Evolutionary conservation across 83 land plant genomes (phyloP).

Genomic region (Picea abies): DNA sequence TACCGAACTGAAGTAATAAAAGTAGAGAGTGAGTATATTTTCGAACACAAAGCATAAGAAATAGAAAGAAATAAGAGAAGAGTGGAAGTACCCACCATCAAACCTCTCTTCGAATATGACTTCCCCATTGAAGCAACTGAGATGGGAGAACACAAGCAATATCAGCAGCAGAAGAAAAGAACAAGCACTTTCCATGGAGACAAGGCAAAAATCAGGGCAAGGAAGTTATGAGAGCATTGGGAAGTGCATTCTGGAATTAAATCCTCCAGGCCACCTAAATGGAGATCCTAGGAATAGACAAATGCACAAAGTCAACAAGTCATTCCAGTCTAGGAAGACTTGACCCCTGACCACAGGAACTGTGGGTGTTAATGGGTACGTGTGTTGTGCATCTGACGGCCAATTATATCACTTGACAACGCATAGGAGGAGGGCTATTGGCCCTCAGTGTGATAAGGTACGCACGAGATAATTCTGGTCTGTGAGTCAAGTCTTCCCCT

Average conservation of each 20-base stretch:
- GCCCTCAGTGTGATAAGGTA: not conserved
- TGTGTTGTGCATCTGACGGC: not conserved
- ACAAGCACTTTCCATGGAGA: not conserved
- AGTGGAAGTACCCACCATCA: slow-evolving; percentile 25
- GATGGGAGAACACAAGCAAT: slow-evolving; percentile 8
- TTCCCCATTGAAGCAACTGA: slow-evolving; percentile 19
- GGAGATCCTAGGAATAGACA: not conserved
- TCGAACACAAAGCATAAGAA: not conserved
- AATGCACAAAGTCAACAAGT: not conserved
- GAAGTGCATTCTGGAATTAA: not conserved
- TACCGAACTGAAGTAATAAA: not conserved
- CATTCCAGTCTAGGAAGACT: not conserved
- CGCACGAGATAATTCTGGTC: too few relatives aligned
- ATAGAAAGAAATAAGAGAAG: not conserved
- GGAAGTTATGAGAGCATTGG: not conserved
- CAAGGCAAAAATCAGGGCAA: not conserved
- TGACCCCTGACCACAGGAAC: slow-evolving; percentile 11
- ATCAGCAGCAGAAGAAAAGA: slow-evolving; percentile 12
- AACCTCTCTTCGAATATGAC: slow-evolving; percentile 48
- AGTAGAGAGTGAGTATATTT: not conserved
- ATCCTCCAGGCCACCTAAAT: not conserved
- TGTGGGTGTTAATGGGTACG: not conserved
- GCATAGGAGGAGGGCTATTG: not conserved
- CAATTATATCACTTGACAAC: not conserved
- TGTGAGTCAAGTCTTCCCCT: too few relatives aligned